These are phyloP conservation scores for Acmispon strigosus DNA, from an alignment of 306 rosid genomes.

Conservation along the genomic window DNA sequence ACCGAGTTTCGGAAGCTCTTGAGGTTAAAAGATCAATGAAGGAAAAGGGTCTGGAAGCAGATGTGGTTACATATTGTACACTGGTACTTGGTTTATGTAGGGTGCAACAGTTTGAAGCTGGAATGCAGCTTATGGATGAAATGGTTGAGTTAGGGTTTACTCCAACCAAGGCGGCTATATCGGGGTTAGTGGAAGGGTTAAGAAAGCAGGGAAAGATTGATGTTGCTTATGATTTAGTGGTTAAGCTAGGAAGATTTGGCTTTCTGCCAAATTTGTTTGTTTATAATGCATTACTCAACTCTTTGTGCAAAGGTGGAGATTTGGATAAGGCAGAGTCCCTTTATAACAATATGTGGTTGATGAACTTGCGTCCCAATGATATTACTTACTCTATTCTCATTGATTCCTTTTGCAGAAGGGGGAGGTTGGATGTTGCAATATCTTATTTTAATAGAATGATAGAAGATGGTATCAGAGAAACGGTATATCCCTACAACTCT, in stretches of 20 bases:
- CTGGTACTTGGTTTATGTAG: slow-evolving; percentile 69
- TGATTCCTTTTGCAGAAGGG: slow-evolving; percentile 73
- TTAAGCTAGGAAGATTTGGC: slow-evolving; percentile 53
- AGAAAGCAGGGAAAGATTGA: slow-evolving; percentile 51
- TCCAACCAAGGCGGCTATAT: slow-evolving; percentile 69
- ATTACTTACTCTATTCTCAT: slow-evolving; percentile 73
- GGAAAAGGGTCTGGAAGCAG: slow-evolving; percentile 67
- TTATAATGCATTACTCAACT: slow-evolving; percentile 63
- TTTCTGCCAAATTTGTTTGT: slow-evolving; percentile 59
- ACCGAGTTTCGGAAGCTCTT: slow-evolving; percentile 55
- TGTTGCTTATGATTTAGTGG: slow-evolving; percentile 57
- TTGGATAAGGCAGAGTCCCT: slow-evolving; percentile 63
- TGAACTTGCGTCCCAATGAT: slow-evolving; percentile 62
- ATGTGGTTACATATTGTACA: slow-evolving; percentile 68
- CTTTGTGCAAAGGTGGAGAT: slow-evolving; percentile 68
- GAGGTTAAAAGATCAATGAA: slow-evolving; percentile 48
- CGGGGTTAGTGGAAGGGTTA: slow-evolving; percentile 65
- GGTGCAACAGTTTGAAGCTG: slow-evolving; percentile 49
- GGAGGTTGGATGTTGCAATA: slow-evolving; percentile 54
- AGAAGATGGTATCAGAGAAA: slow-evolving; percentile 40
- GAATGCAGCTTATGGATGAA: slow-evolving; percentile 49
- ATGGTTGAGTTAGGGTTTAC: slow-evolving; percentile 58
- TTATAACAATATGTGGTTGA: slow-evolving; percentile 44
- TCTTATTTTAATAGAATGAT: slow-evolving; percentile 57
- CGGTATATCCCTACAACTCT: slow-evolving; percentile 70